These are phyloP conservation scores for Tripterygium wilfordii DNA, from an alignment of 177 flowering plant species.

Conservation along the genomic window DNA sequence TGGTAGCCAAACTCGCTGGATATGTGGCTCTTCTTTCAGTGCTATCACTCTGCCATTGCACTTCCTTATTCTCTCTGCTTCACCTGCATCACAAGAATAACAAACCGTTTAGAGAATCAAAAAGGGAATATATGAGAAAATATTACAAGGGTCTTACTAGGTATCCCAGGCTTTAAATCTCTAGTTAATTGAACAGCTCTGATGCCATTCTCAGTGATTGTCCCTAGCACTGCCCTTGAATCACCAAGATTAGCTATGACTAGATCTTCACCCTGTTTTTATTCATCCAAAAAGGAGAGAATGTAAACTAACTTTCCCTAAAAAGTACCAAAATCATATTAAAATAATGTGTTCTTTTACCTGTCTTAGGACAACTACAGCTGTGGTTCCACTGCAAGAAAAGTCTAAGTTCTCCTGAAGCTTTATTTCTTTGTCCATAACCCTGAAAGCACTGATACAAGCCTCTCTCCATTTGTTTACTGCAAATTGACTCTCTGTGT, in stretches of 20 bases:
- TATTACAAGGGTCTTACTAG: constrained; percentile 64
- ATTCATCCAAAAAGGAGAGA: neutral
- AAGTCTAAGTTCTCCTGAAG: constrained; percentile 52
- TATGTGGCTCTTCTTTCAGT: constrained; percentile 48
- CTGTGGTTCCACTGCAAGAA: constrained; percentile 77
- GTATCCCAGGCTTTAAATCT: constrained; percentile 68
- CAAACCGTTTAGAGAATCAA: too few species aligned
- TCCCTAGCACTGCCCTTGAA: constrained; percentile 82
- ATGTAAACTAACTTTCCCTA: too few species aligned
- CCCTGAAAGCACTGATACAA: constrained; percentile 51
- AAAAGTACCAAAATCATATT: too few species aligned
- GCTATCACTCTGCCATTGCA: constrained; percentile 65
- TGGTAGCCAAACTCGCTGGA: constrained; percentile 81
- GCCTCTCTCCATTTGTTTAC: constrained; percentile 56
- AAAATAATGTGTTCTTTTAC: constrained; percentile 21
- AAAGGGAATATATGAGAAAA: too few species aligned
- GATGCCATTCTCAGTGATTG: constrained; percentile 36
- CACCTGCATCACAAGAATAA: constrained; percentile 47
- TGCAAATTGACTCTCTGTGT: constrained; percentile 6
- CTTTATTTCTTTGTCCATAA: constrained; percentile 79
- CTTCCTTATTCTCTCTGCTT: constrained; percentile 68
- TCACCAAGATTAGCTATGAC: constrained; percentile 83
- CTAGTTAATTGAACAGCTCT: constrained; percentile 63
- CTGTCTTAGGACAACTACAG: constrained; percentile 66
- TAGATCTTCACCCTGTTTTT: constrained; percentile 55